phyloP scores from a whole-genome alignment of 2,329 filamentous ascomycete genomes.

The Penicillium sp. region DNA sequence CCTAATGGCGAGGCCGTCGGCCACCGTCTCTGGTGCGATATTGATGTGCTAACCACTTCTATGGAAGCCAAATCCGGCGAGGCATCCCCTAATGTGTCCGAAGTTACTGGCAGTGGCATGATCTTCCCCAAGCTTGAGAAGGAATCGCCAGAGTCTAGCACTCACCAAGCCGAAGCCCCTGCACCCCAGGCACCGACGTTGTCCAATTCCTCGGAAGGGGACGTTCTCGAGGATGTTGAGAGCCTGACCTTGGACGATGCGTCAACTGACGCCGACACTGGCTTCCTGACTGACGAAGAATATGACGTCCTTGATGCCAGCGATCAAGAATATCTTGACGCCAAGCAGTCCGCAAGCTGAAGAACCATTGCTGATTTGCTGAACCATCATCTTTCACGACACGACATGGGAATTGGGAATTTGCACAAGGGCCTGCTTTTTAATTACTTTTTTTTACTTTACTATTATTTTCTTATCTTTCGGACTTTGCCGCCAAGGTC shows the following conservation, averaged over 20 bases:
- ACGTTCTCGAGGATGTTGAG: slow-evolving; percentile 55
- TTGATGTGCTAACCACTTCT: slow-evolving; percentile 58
- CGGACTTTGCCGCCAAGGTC: slow-evolving; percentile 8
- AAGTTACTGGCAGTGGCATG: slow-evolving; percentile 65
- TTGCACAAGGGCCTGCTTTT: slow-evolving; percentile 15
- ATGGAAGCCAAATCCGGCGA: slow-evolving; percentile 15
- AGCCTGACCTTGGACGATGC: slow-evolving; percentile 54
- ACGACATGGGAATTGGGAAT: slow-evolving; percentile 20
- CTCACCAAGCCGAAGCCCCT: slow-evolving; percentile 57
- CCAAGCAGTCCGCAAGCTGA: slow-evolving; percentile 27
- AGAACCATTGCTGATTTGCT: neutral
- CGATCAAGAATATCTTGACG: slow-evolving; percentile 74
- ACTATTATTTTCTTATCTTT: neutral
- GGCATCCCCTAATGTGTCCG: slow-evolving; percentile 32
- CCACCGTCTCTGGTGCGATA: slow-evolving; percentile 92
- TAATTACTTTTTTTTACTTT: neutral
- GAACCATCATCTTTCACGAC: slow-evolving; percentile 4
- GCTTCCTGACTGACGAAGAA: slow-evolving; percentile 94
- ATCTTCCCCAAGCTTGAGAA: slow-evolving; percentile 96
- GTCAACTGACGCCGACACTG: slow-evolving; percentile 57
- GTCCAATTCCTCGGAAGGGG: slow-evolving; percentile 51
- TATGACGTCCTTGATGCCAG: slow-evolving; percentile 96
- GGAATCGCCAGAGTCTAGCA: slow-evolving; percentile 79
- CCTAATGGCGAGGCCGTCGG: slow-evolving; percentile 80
- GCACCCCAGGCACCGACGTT: slow-evolving; percentile 37